Base-by-base conservation (phyloP, 352 stramenopile genomes). In the Pythium rhizo-oryzae region DNA sequence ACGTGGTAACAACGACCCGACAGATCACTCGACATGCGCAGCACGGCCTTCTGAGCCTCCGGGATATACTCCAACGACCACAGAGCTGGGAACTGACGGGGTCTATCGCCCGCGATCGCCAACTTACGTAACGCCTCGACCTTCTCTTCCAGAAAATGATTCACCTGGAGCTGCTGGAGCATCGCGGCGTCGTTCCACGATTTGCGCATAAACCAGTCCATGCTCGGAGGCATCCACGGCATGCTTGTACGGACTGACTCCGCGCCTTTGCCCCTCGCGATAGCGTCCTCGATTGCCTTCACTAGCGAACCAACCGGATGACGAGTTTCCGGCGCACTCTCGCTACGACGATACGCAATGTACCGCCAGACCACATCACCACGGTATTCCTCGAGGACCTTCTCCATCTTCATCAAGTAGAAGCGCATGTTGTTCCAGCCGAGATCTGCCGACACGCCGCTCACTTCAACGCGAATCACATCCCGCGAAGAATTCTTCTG, bases 341-440 rank as follows among this genome's bases (percentile, higher is more conserved):
- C n/a, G n/a, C n/a, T n/a, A n/a, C n/a, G 0, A 66, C 25, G 18
- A 58, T n/a, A 30, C 51, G 59, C 5, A 13, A 46, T 46, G 18
- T 46, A 46, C 8, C 66, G 58, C 11, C 39, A 39, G 5, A 72
- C 53, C 0, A 11, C 4, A 1, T 44, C 18, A 5, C 59, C 59
- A 1, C 28, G 19, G 56, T 73, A 73, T 13, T 15, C 15, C 8
- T 57, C 67, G 4, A 73, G 60, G 16, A 73, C 59, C 13, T 57
- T 73, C 49, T 73, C 67, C 44, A 69, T 51, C 18, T 41, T 60
- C 55, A 69, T 65, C 56, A 69, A 13, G 47, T 62, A 69, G 49
- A 65, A 62, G 6, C 49, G 54, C 23, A 73, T 47, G 13, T 25
- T 62, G 23, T 51, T 18, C 59, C 59, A 68, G 16, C 21, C 55